Percentiles rank a stretch among this genome's conserved stretches.
phyloP scores from a whole-genome alignment of 306 rosid genomes.

The Acmispon strigosus region DNA sequence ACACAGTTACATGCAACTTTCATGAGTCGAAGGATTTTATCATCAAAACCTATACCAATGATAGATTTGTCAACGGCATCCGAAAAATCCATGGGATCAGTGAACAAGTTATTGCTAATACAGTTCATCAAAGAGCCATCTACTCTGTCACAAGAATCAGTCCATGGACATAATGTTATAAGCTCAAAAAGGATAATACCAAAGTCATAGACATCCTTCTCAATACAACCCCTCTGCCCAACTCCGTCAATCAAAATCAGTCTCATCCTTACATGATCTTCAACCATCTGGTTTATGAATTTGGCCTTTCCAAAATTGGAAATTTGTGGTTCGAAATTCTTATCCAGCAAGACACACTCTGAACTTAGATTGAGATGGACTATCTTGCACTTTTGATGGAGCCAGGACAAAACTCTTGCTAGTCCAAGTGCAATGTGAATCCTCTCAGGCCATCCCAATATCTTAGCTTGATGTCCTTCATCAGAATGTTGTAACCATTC shows the following conservation, averaged over 20 bases:
- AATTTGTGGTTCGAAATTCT: slow-evolving; percentile 32
- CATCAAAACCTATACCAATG: slow-evolving; percentile 24
- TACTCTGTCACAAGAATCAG: slow-evolving; percentile 1
- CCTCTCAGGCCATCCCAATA: slow-evolving; percentile 17
- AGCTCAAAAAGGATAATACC: slow-evolving; percentile 36
- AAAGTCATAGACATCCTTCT: slow-evolving; percentile 35
- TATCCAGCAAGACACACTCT: slow-evolving; percentile 26
- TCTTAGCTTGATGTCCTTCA: not conserved
- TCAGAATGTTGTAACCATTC: slow-evolving; percentile 21
- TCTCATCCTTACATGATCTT: not conserved
- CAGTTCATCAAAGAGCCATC: not conserved
- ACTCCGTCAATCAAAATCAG: not conserved
- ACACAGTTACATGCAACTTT: slow-evolving; percentile 29
- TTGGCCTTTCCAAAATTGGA: slow-evolving; percentile 27
- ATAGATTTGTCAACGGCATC: slow-evolving; percentile 8
- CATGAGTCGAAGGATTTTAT: slow-evolving; percentile 9
- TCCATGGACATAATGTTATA: slow-evolving; percentile 9
- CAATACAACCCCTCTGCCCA: too few species aligned
- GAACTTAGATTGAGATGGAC: slow-evolving; percentile 26
- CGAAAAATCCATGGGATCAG: not conserved
- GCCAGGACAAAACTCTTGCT: slow-evolving; percentile 36
- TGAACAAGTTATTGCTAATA: not conserved
- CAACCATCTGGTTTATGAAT: not conserved
- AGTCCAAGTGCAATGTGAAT: slow-evolving; percentile 35
- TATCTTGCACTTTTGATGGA: slow-evolving; percentile 15